Percentiles rank a stretch among this genome's conserved stretches.
Conservation (phyloP, 2,329 filamentous ascomycete species). For the Trichoderma citrinoviride region DNA sequence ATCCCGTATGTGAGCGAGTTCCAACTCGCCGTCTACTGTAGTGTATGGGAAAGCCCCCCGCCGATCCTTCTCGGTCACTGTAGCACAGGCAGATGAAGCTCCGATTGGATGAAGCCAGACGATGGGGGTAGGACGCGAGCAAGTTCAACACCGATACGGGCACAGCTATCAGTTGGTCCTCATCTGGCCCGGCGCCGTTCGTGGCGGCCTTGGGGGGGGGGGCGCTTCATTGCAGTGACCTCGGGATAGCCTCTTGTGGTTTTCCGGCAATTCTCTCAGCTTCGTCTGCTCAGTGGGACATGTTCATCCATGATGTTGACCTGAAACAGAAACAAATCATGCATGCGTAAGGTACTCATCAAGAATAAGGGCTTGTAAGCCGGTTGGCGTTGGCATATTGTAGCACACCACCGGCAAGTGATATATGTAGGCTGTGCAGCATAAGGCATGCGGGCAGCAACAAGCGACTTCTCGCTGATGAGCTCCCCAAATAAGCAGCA, state of each 20-base stretch:
- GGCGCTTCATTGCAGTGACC: neutral
- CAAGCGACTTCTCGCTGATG: neutral
- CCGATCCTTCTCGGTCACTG: conserved; percentile 5
- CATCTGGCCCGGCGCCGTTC: neutral
- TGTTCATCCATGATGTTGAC: neutral
- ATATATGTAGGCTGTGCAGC: too few species aligned
- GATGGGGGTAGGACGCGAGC: neutral
- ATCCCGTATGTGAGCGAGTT: neutral
- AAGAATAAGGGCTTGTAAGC: neutral
- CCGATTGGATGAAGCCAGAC: neutral
- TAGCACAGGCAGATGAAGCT: neutral
- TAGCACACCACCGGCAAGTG: neutral
- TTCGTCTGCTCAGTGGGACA: conserved; percentile 2
- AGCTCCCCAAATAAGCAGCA: neutral
- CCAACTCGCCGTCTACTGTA: neutral
- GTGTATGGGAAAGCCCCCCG: neutral
- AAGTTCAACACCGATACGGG: neutral
- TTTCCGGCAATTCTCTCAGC: neutral
- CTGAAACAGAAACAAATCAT: conserved; percentile 7
- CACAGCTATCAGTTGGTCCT: neutral
- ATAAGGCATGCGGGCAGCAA: conserved; percentile 5
- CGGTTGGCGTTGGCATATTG: neutral
- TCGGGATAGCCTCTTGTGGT: neutral
- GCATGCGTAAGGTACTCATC: too few species aligned
- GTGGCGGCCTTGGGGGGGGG: neutral